Evolutionary conservation across 228 moss, liverwort and hornwort species (phyloP), one percentile per base, ranked within the genome.

Genomic region (Sphagnum fallax): DNA sequence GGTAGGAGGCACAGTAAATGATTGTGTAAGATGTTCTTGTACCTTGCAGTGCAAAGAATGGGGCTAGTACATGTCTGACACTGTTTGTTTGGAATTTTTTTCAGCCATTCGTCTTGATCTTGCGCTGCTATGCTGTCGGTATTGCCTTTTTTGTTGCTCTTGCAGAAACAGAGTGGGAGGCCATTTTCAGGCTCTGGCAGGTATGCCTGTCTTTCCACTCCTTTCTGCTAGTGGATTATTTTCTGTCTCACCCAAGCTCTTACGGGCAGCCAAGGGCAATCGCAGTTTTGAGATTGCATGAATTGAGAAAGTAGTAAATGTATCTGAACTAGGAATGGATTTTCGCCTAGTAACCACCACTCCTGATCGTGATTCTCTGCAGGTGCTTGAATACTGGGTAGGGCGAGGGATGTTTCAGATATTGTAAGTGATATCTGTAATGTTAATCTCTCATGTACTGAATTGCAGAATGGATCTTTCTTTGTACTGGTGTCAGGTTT

Each of bases 81-180:
- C 32, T 32, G 32, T 32, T 32, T 32, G 32, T 32, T 32, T 32
- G 32, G 32, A 32, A 32, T 32, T 32, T 2, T 32, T 32, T 32
- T 32, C 32, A 32, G 32, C 32, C 32, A 32, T 98, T 94, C 10
- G 67, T 94, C 7, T 91, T 84, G 62, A 82, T 94, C 71, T 77
- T 94, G 66, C 90, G 98, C 4, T 51, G 80, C 49, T 98, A 92
- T 51, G 78, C 84, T 14, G 69, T 90, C 4, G 63, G 75, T 60
- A 77, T 94, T 55, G 92, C 94, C 49, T 7, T 72, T 49, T 87
- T 94, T 49, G 77, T 92, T 48, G 85, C 90, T 58, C n/a, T 98
- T 49, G 90, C 89, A 8, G 94, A 98, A 78, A 98, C 98, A 5
- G 98, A 98, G 75, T 98, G 94, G 98, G 84, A 86, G 70, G 76